Percentiles rank a stretch among this genome's conserved stretches.
Conservation (phyloP, 2,329 filamentous ascomycete species). For the Fusarium sambucinum region DNA sequence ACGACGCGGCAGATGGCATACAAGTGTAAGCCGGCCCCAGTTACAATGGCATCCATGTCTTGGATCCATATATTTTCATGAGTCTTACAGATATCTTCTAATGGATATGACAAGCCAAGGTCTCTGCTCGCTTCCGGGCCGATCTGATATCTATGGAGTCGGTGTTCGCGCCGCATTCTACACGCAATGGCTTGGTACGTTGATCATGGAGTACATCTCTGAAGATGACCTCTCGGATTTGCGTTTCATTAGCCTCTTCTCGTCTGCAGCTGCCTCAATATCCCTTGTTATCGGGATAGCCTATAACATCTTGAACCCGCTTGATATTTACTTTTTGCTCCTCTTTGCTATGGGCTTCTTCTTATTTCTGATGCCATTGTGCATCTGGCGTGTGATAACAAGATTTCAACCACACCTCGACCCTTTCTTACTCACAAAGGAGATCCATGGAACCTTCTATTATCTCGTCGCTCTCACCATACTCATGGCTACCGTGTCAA, state of each 20-base stretch:
- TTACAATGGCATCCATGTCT: not conserved
- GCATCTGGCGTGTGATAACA: constrained; percentile 51
- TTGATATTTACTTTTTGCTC: constrained; percentile 52
- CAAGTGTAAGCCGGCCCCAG: constrained; percentile 41
- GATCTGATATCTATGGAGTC: constrained; percentile 52
- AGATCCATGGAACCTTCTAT: constrained; percentile 46
- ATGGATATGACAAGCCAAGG: constrained; percentile 11
- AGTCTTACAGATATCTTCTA: not conserved
- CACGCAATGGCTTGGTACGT: constrained; percentile 53
- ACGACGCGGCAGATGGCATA: constrained; percentile 22
- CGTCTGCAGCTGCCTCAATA: constrained; percentile 47
- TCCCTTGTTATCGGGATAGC: constrained; percentile 49
- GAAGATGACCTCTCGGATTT: constrained; percentile 47
- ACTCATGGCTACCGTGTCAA: constrained; percentile 45
- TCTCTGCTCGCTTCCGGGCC: constrained; percentile 46
- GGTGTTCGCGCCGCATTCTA: constrained; percentile 54
- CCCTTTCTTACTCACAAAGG: constrained; percentile 47
- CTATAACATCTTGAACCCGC: constrained; percentile 39
- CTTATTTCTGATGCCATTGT: constrained; percentile 51
- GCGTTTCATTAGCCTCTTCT: constrained; percentile 51
- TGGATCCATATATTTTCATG: not conserved
- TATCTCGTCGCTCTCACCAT: constrained; percentile 45
- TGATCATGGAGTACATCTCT: constrained; percentile 51
- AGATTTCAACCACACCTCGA: constrained; percentile 50
- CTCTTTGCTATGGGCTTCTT: constrained; percentile 50